Evolutionary conservation across 2,329 filamentous ascomycete species (phyloP), one percentile per base, ranked within the genome.

Genomic region (Calonectria pseudoturangicola): DNA sequence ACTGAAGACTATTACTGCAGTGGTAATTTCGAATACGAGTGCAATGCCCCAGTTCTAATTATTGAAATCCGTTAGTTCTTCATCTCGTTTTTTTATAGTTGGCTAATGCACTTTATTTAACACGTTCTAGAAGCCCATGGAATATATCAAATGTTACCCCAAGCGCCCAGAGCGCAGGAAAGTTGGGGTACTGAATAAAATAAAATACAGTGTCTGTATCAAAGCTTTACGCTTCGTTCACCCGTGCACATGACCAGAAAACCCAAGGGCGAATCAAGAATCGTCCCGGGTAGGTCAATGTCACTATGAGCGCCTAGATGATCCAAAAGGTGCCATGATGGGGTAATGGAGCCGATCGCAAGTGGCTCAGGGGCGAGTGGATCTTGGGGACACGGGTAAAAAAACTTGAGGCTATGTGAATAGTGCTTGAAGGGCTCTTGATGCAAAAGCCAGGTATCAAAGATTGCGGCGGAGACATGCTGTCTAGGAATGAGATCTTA

Each of bases 1-100:
- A 33, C n/a, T 13, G 12, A 16, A 6, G 30, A 33, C 15, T 18
- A 21, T 13, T 28, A 4, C 16, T 33, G 16, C 18, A 36, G 30
- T 12, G 18, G 51, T 33, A 56, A 56, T 56, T 12, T 56, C 7
- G 28, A 21, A 56, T 33, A 56, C 30, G 51, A 56, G 50, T 28
- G 15, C 28, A 54, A 39, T 56, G 18, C 30, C 28, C 28, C n/a
- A 13, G 18, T 36, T 12, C n/a, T 21, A n/a, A 4, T 54, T 54
- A 18, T 28, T 33, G n/a, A 4, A 21, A 2, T 25, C 1, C 13
- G 30, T 30, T 21, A 15, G 30, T 39, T 2, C 18, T 2, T 39
- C 10, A 4, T 39, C 9, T 21, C 36, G 18, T 2, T 21, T 56
- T 56, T 33, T 36, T 21, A 25, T 39, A 15, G 1, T 54, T 36